A percentile compares a stretch with the other conserved stretches of the same genome.
Evolutionary conservation across 2,329 filamentous ascomycete species (phyloP).

Genomic region (Sporothrix humicola): DNA sequence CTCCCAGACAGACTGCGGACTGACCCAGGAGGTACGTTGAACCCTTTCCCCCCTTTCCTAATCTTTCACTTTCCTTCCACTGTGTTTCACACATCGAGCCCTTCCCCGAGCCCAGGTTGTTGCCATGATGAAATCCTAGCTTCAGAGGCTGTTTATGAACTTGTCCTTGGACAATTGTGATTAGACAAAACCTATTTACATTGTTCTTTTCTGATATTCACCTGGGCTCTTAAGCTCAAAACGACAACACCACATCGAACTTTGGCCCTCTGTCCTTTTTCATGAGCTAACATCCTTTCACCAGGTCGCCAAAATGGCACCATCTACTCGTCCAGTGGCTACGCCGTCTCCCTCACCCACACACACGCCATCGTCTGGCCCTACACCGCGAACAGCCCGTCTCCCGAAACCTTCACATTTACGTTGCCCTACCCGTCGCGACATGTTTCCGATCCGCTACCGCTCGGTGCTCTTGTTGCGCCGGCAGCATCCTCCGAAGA

Average conservation of each 20-base stretch:
- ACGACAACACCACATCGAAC: background rate
- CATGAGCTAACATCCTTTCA: constrained; percentile 30
- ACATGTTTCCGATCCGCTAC: constrained; percentile 71
- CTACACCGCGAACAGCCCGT: constrained; percentile 71
- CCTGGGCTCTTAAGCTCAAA: background rate
- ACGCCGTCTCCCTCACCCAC: constrained; percentile 80
- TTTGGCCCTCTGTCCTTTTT: too few species aligned
- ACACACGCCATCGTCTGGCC: constrained; percentile 89
- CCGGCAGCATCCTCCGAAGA: constrained; percentile 78
- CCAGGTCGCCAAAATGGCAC: constrained; percentile 69
- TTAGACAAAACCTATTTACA: constrained; percentile 36
- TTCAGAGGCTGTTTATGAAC: constrained; percentile 39
- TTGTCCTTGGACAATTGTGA: constrained; percentile 29
- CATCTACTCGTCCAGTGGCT: constrained; percentile 68
- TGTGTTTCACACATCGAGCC: background rate
- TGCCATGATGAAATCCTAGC: constrained; percentile 36
- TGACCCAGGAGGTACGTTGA: constrained; percentile 65
- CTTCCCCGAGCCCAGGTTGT: background rate
- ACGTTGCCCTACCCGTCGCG: constrained; percentile 75
- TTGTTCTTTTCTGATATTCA: constrained; percentile 37
- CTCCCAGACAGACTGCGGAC: constrained; percentile 77
- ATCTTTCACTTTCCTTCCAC: background rate
- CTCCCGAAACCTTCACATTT: constrained; percentile 80
- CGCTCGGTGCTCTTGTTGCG: constrained; percentile 81
- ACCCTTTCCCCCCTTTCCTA: background rate